Evolutionary conservation across 108 stramenopile species (phyloP).

Genomic region (Nitzschia putrida): DNA sequence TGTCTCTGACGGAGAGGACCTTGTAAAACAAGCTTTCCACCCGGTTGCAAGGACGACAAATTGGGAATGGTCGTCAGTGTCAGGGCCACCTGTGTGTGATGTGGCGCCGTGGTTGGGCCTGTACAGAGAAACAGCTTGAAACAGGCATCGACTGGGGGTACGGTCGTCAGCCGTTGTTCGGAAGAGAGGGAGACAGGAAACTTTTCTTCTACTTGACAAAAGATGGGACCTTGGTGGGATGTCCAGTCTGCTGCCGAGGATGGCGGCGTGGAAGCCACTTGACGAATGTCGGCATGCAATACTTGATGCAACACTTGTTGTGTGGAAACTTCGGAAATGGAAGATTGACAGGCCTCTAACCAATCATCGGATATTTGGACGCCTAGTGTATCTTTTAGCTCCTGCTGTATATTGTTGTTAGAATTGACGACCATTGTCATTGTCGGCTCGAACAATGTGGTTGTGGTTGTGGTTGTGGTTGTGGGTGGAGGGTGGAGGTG

Average conservation of each 20-base stretch:
- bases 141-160: constrained; percentile 19
- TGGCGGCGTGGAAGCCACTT: constrained; percentile 29
- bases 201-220: constrained; percentile 78
- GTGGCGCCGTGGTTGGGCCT: background rate
- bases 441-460: too few relatives aligned
- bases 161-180: constrained; percentile 42
- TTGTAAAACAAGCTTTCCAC: constrained; percentile 60
- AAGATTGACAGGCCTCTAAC: constrained; percentile 29
- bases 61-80: constrained; percentile 13
- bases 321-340: background rate
- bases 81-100: constrained; percentile 20
- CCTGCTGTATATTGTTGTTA: background rate
- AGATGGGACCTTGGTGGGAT: constrained; percentile 6
- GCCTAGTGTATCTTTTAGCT: constrained; percentile 15
- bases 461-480: too few relatives aligned
- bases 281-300: constrained; percentile 67
- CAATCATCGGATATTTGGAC: constrained; percentile 35
- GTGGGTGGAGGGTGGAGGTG: too few relatives aligned
- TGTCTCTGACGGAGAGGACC: constrained; percentile 53
- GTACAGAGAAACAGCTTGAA: constrained; percentile 49
- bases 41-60: constrained; percentile 62
- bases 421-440: background rate
- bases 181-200: constrained; percentile 53
- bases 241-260: background rate
- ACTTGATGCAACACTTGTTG: constrained; percentile 63